Evolutionary conservation across 192 early-diverging fungal genomes (phyloP).

Genomic region (Ramicandelaber brevisporus): DNA sequence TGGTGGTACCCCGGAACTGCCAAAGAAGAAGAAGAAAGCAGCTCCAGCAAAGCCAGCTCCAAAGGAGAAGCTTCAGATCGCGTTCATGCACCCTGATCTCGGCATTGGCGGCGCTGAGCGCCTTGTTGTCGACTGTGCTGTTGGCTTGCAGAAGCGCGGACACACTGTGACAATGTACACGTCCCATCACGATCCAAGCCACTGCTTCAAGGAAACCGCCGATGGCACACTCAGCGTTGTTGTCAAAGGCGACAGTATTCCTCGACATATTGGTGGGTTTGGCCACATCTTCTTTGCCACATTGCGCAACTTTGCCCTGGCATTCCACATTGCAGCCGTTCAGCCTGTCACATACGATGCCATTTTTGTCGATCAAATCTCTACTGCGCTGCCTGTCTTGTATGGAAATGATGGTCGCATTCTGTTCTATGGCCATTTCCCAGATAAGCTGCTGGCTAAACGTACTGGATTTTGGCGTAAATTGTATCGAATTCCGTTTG

Average conservation of each 20-base stretch:
- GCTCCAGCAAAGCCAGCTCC: too few species aligned
- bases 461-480: slow-evolving; percentile 29
- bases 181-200: slow-evolving; percentile 63
- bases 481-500: slow-evolving; percentile 58
- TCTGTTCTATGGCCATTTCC: slow-evolving; percentile 93
- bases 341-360: slow-evolving; percentile 36
- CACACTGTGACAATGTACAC: slow-evolving; percentile 67
- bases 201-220: slow-evolving; percentile 80
- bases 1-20: too few species aligned
- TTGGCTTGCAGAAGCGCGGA: slow-evolving; percentile 49
- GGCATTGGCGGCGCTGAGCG: slow-evolving; percentile 93
- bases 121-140: slow-evolving; percentile 75
- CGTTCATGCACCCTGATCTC: slow-evolving; percentile 80
- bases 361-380: slow-evolving; percentile 69
- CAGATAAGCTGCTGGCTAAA: slow-evolving; percentile 57
- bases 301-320: slow-evolving; percentile 42
- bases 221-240: slow-evolving; percentile 58
- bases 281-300: slow-evolving; percentile 64
- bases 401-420: slow-evolving; percentile 37
- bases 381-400: slow-evolving; percentile 55
- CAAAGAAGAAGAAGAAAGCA: too few species aligned
- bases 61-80: slow-evolving; percentile 26
- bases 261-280: slow-evolving; percentile 36
- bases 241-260: slow-evolving; percentile 51
- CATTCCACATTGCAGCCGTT: slow-evolving; percentile 22